These are phyloP conservation scores for Alternaria hordeiaustralica DNA, from an alignment of 2,329 filamentous ascomycete genomes.

Conservation along the genomic window DNA sequence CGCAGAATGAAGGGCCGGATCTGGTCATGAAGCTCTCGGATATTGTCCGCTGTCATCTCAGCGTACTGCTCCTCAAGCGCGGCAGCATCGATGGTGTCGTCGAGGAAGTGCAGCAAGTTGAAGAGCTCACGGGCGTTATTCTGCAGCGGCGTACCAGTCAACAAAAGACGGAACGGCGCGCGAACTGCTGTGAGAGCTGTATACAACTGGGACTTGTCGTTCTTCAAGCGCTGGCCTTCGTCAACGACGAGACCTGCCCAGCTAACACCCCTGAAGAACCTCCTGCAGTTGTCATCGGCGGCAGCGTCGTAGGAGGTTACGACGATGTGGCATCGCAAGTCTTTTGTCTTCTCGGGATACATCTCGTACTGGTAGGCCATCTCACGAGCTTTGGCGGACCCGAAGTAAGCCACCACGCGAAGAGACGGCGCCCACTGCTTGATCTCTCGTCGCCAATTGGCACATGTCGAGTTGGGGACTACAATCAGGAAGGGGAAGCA, in stretches of 20 bases:
- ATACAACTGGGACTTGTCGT: slow-evolving; percentile 85
- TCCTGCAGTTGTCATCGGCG: slow-evolving; percentile 71
- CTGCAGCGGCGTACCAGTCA: slow-evolving; percentile 90
- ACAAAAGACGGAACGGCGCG: slow-evolving; percentile 81
- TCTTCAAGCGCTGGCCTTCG: slow-evolving; percentile 94
- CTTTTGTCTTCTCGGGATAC: slow-evolving; percentile 69
- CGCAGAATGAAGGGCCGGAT: slow-evolving; percentile 76
- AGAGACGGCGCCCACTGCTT: slow-evolving; percentile 89
- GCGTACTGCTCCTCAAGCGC: slow-evolving; percentile 76
- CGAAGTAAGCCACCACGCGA: slow-evolving; percentile 91
- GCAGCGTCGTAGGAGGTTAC: slow-evolving; percentile 95
- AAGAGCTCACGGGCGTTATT: slow-evolving; percentile 96
- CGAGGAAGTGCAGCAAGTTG: slow-evolving; percentile 94
- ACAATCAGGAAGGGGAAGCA: slow-evolving; percentile 94
- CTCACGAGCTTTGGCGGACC: slow-evolving; percentile 74
- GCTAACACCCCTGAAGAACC: slow-evolving; percentile 71
- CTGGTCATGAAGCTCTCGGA: slow-evolving; percentile 79
- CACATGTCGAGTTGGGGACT: slow-evolving; percentile 91
- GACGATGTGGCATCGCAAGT: slow-evolving; percentile 86
- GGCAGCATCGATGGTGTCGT: slow-evolving; percentile 72
- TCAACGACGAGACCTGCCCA: slow-evolving; percentile 93
- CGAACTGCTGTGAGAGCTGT: slow-evolving; percentile 73
- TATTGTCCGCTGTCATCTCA: slow-evolving; percentile 81
- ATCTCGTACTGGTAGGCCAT: slow-evolving; percentile 84
- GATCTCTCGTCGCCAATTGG: slow-evolving; percentile 97